Evolutionary conservation across 129 eudicot genomes (phyloP), one percentile per base, ranked within the genome.

Genomic region (Pittosporum tobira): DNA sequence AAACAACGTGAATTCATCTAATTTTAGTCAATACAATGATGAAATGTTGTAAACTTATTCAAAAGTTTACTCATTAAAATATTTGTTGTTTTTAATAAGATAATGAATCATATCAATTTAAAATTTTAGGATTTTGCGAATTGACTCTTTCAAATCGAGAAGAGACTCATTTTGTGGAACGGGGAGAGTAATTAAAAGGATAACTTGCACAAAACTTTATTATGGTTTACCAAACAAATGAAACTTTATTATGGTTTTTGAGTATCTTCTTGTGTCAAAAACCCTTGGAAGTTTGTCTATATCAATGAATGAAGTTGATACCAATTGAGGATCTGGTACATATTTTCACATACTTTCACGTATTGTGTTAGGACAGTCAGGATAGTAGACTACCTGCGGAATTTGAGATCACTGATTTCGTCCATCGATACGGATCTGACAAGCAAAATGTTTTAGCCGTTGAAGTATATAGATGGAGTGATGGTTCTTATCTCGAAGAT

Each of bases 401-500:
- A 68, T 91, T 86, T 63, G 98, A 91, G 79, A 86, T 86, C 56
- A 83, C 83, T 0, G 79, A 83, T 27, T 86, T 73, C 71, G 83
- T 94, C 48, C 85, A 85, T 48, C 84, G 85, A 58, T 72, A 68
- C 68, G 97, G 97, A 62, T 80, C 96, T 53, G 94, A 76, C 40
- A 56, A 79, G 72, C 75, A 68, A 42, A 91, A 91, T 65, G 75
- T 81, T 54, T 62, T 91, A 69, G 98, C 98, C 24, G 94, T 91
- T 64, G 74, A 91, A 86, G 98, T 91, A 29, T 80, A 75, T 68
- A 76, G 94, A 76, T 91, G 98, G 98, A 80, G 85, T 63, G 98
- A 91, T 70, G 96, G 96, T 27, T 86, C 98, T 23, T 91, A 86
- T 69, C 98, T 91, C 71, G 98, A 91, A 81, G 98, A 91, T 83